Percentiles rank a stretch among this genome's conserved stretches.
phyloP scores from a whole-genome alignment of 2,329 filamentous ascomycete species.

The Monilinia fructigena region DNA sequence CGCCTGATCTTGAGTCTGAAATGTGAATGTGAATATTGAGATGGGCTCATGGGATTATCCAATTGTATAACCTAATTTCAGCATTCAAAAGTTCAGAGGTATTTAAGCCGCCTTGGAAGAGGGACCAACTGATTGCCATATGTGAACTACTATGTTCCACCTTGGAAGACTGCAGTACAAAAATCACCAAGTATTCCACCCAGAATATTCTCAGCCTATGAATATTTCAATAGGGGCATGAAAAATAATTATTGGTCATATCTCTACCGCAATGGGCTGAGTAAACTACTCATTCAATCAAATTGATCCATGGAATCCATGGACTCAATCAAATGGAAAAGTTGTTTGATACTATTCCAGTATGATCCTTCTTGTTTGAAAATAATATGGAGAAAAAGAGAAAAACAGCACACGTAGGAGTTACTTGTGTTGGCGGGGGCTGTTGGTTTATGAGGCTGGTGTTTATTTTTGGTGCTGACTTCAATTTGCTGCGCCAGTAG shows the following conservation, averaged over 20 bases:
- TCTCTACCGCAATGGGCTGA: neutral
- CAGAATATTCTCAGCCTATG: neutral
- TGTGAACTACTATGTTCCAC: no score
- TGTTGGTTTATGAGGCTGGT: neutral
- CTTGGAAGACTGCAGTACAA: neutral
- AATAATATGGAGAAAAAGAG: neutral
- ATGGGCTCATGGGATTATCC: neutral
- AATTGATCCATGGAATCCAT: no score
- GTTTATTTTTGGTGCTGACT: conserved; percentile 1
- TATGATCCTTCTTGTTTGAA: no score
- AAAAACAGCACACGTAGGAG: neutral
- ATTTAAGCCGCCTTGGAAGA: no score
- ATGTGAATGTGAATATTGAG: neutral
- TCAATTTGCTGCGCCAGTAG: conserved; percentile 8
- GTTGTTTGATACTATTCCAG: neutral
- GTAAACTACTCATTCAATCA: neutral
- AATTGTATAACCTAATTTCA: no score
- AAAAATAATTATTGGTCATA: neutral
- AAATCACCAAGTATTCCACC: neutral
- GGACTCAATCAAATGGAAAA: neutral
- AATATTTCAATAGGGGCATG: neutral
- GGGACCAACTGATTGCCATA: no score
- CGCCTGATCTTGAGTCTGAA: neutral
- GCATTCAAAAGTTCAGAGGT: no score
- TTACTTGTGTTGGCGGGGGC: neutral